Conservation (phyloP, 768 basidiomycete species). For the Leccinum subtestaceum region DNA sequence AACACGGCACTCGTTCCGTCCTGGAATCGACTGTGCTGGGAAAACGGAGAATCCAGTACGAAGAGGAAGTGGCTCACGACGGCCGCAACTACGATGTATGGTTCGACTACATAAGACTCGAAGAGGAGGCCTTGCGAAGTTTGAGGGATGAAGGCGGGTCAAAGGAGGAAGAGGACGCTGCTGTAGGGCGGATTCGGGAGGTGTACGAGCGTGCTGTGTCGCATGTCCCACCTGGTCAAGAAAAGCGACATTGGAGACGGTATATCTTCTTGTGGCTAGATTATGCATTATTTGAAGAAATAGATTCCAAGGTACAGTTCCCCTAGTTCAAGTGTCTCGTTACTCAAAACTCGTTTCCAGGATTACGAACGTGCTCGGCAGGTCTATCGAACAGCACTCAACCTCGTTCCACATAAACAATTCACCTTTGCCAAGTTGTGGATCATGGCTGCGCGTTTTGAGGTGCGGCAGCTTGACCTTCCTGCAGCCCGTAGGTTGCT, state of each 20-base stretch:
- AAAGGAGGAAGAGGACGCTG: constrained; percentile 63
- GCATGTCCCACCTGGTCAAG: constrained; percentile 89
- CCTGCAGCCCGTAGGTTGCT: constrained; percentile 84
- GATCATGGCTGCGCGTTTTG: constrained; percentile 90
- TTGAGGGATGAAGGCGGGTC: constrained; percentile 73
- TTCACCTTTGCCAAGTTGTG: constrained; percentile 99
- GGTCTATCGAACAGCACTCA: constrained; percentile 87
- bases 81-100: constrained; percentile 95
- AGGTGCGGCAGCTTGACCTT: constrained; percentile 80
- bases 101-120: constrained; percentile 94
- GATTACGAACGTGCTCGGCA: constrained; percentile 84
- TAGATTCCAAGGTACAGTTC: constrained; percentile 75
- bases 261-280: constrained; percentile 93
- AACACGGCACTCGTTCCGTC: constrained; percentile 84
- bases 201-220: constrained; percentile 95
- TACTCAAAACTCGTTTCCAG: constrained; percentile 35
- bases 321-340: background rate
- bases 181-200: constrained; percentile 73
- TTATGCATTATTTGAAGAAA: constrained; percentile 96
- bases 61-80: constrained; percentile 91
- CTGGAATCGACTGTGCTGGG: constrained; percentile 94
- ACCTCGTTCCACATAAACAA: constrained; percentile 90
- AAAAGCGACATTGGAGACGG: constrained; percentile 89
- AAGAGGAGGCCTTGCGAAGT: constrained; percentile 82
- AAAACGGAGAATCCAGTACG: constrained; percentile 97